Conservation (phyloP, 1,139 yeast genomes). For the Geotrichum restrictum region DNA sequence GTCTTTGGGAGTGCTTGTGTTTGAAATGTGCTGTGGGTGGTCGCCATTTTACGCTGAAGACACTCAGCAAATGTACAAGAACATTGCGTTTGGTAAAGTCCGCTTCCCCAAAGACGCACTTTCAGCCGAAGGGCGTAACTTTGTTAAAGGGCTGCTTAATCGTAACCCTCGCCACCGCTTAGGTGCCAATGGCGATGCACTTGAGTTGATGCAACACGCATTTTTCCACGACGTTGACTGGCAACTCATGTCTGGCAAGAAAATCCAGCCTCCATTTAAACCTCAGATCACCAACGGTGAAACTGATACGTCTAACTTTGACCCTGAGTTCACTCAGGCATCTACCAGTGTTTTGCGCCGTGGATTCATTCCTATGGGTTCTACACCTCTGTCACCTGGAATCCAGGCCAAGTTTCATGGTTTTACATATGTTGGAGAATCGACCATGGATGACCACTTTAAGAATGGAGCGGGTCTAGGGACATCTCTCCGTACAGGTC, state of each 20-base stretch:
- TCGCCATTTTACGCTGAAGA: slow-evolving; percentile 98
- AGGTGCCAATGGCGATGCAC: slow-evolving; percentile 87
- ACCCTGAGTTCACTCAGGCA: slow-evolving; percentile 92
- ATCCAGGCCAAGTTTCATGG: slow-evolving; percentile 95
- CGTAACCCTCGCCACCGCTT: slow-evolving; percentile 93
- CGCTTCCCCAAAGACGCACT: slow-evolving; percentile 93
- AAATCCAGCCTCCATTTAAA: slow-evolving; percentile 95
- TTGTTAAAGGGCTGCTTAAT: slow-evolving; percentile 89
- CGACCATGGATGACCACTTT: slow-evolving; percentile 85
- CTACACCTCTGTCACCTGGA: slow-evolving; percentile 88
- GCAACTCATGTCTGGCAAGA: slow-evolving; percentile 70
- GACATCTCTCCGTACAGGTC: slow-evolving; percentile 28
- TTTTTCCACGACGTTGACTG: slow-evolving; percentile 89
- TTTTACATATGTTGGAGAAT: slow-evolving; percentile 90
- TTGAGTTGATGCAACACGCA: slow-evolving; percentile 85
- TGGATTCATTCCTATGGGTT: slow-evolving; percentile 46
- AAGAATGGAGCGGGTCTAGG: slow-evolving; percentile 29
- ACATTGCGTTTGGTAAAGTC: slow-evolving; percentile 96
- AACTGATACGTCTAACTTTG: slow-evolving; percentile 92
- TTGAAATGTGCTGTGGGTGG: slow-evolving; percentile 99
- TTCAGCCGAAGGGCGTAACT: slow-evolving; percentile 86
- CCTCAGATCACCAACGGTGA: slow-evolving; percentile 81
- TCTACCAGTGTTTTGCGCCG: slow-evolving; percentile 75
- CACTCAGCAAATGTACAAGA: slow-evolving; percentile 97
- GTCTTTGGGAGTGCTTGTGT: slow-evolving; percentile 90